Evolutionary conservation across 2,329 filamentous ascomycete genomes (phyloP).

Genomic region (Pseudogymnoascus sp.): DNA sequence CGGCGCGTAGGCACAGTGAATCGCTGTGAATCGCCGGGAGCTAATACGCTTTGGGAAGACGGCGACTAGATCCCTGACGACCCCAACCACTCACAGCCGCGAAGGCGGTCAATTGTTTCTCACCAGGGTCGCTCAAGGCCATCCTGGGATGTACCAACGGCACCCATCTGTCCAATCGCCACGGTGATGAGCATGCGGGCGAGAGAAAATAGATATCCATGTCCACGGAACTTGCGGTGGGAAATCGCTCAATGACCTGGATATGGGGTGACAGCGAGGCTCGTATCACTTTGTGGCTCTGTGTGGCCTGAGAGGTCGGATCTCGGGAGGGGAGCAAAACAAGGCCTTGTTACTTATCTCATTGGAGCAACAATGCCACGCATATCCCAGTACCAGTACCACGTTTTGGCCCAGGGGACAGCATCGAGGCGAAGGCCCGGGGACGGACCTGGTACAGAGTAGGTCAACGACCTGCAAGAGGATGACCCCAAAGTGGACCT

Average conservation of each 20-base stretch:
- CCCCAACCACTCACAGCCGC: background rate
- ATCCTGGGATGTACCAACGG: background rate
- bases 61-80: slow-evolving; percentile 17
- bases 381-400: background rate
- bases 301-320: background rate
- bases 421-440: background rate
- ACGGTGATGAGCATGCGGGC: background rate
- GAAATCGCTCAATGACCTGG: background rate
- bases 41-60: slow-evolving; percentile 13
- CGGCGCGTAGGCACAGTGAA: slow-evolving; percentile 17
- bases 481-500: background rate
- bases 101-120: background rate
- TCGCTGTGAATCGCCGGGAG: slow-evolving; percentile 12
- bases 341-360: background rate
- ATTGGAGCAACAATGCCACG: background rate
- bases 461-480: background rate
- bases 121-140: background rate
- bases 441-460: background rate
- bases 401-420: background rate
- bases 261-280: background rate
- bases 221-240: background rate
- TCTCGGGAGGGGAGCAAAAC: background rate
- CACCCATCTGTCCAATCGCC: background rate
- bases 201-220: slow-evolving; percentile 1
- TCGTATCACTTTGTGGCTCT: background rate